Percentiles rank a stretch among this genome's conserved stretches.
phyloP scores from a whole-genome alignment of 805 yeast genomes.

The Pichia nanzhaoensis region DNA sequence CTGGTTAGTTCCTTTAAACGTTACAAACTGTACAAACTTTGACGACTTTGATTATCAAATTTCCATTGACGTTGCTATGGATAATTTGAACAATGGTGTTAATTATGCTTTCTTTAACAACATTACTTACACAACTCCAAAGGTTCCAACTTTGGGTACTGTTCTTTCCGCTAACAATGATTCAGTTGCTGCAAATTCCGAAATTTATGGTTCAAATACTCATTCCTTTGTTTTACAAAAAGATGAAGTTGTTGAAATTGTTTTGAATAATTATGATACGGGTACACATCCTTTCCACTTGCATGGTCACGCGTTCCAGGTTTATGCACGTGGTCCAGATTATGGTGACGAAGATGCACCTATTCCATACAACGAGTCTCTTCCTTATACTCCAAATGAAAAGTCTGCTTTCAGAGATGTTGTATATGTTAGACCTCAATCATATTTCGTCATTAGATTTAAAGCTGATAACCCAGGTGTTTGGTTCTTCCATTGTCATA shows the following conservation, averaged over 20 bases:
- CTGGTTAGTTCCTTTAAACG: constrained; percentile 57
- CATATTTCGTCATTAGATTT: constrained; percentile 81
- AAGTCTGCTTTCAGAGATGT: constrained; percentile 84
- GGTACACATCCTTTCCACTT: constrained; percentile 97
- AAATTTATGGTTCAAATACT: constrained; percentile 74
- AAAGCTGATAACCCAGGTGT: constrained; percentile 95
- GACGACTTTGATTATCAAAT: constrained; percentile 67
- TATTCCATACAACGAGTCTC: constrained; percentile 47
- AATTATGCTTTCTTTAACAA: constrained; percentile 97
- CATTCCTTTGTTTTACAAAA: constrained; percentile 64
- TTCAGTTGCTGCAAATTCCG: constrained; percentile 37
- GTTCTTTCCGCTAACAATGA: constrained; percentile 66
- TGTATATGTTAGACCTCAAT: constrained; percentile 71
- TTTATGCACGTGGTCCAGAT: constrained; percentile 62
- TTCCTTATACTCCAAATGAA: constrained; percentile 52
- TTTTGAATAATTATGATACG: constrained; percentile 78
- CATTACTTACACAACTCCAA: constrained; percentile 69
- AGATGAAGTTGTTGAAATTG: constrained; percentile 68
- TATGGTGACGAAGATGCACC: constrained; percentile 50
- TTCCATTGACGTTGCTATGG: constrained; percentile 73
- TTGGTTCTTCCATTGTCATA: constrained; percentile 98
- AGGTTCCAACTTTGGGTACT: constrained; percentile 78
- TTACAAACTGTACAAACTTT: constrained; percentile 43
- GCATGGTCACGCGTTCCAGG: constrained; percentile 91
- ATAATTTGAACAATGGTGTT: constrained; percentile 76